A percentile compares a stretch with the other conserved stretches of the same genome.
Conservation (phyloP, 805 yeast genomes). For the Saturnispora kantuleensis region DNA sequence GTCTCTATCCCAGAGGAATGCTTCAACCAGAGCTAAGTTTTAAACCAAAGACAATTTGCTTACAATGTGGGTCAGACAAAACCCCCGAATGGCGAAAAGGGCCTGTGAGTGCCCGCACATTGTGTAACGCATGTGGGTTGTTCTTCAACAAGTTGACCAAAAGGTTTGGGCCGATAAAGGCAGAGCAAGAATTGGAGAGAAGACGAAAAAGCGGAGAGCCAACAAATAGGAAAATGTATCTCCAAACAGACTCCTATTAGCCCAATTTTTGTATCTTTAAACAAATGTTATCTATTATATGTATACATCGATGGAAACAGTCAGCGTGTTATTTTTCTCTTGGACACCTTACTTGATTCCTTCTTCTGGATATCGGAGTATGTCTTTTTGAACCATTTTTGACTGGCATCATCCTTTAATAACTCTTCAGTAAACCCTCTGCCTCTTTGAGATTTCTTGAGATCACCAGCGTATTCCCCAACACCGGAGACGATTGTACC, state of each 20-base stretch:
- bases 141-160: conserved; percentile 54
- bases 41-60: conserved; percentile 31
- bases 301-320: neutral
- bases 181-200: conserved; percentile 28
- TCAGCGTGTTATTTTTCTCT: conserved; percentile 3
- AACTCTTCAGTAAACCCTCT: conserved; percentile 74
- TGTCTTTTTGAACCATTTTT: conserved; percentile 74
- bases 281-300: neutral
- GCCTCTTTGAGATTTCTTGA: conserved; percentile 65
- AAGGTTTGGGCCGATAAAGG: conserved; percentile 34
- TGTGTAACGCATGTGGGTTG: conserved; percentile 91
- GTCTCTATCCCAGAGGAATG: conserved; percentile 25
- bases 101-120: conserved; percentile 69
- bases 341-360: conserved; percentile 21
- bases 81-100: conserved; percentile 96
- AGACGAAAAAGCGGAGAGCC: conserved; percentile 24
- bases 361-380: conserved; percentile 68
- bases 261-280: neutral
- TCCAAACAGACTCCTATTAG: neutral
- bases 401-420: conserved; percentile 59
- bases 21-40: conserved; percentile 29
- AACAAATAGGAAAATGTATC: conserved; percentile 19
- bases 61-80: conserved; percentile 62
- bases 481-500: conserved; percentile 84
- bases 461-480: conserved; percentile 64